phyloP scores from a whole-genome alignment of 805 yeast genomes.

The Candida boidinii region DNA sequence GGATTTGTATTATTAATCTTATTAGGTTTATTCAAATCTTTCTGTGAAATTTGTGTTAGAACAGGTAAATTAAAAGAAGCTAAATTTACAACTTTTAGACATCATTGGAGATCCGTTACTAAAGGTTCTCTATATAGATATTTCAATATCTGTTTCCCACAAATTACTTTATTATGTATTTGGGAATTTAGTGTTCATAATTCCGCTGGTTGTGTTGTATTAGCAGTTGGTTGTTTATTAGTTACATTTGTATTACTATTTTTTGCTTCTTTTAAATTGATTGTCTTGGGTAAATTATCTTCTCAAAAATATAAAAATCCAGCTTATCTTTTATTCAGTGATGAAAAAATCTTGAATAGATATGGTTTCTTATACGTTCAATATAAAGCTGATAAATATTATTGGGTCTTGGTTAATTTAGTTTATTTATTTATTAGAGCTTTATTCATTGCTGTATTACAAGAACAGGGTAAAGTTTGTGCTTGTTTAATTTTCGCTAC shows the following conservation, averaged over 20 bases:
- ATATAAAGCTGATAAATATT: conserved; percentile 79
- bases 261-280: conserved; percentile 70
- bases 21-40: conserved; percentile 58
- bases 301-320: conserved; percentile 73
- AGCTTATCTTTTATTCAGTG: conserved; percentile 85
- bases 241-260: conserved; percentile 49
- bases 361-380: conserved; percentile 92
- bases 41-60: conserved; percentile 54
- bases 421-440: conserved; percentile 65
- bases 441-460: conserved; percentile 80
- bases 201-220: conserved; percentile 73
- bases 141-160: conserved; percentile 80
- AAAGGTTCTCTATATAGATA: conserved; percentile 87
- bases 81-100: conserved; percentile 69
- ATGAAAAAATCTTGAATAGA: conserved; percentile 67
- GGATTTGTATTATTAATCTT: conserved; percentile 51
- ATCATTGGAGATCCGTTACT: conserved; percentile 73
- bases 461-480: conserved; percentile 71
- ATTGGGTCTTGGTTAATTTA: conserved; percentile 65
- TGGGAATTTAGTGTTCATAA: conserved; percentile 87
- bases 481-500: conserved; percentile 68
- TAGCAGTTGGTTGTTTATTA: conserved; percentile 64
- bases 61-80: conserved; percentile 50
- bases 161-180: conserved; percentile 66
- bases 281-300: conserved; percentile 67